Percentiles rank a stretch among this genome's conserved stretches.
phyloP scores from a whole-genome alignment of 108 stramenopile species.

The Cyclotella cryptica region DNA sequence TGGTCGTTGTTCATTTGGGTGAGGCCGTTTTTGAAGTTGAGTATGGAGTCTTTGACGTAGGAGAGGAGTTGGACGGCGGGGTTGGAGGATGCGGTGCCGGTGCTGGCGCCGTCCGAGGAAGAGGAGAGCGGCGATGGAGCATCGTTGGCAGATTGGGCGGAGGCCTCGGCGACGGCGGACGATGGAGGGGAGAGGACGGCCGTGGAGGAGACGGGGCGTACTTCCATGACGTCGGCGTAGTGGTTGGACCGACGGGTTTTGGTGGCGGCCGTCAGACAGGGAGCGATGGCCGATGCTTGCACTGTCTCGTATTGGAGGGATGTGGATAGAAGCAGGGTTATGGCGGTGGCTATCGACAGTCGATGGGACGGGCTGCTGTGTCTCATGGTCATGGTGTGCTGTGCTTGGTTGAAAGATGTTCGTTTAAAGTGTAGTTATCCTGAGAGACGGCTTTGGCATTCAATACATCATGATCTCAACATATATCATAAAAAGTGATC shows the following conservation, averaged over 20 bases:
- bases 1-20: slow-evolving; percentile 70
- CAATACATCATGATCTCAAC: too few species aligned
- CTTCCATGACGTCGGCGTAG: neutral
- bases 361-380: neutral
- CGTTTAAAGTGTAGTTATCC: too few species aligned
- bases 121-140: too few species aligned
- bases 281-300: slow-evolving; percentile 14
- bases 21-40: slow-evolving; percentile 65
- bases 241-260: neutral
- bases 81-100: slow-evolving; percentile 43
- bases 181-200: neutral
- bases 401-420: too few species aligned
- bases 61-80: slow-evolving; percentile 60
- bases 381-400: neutral
- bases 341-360: neutral
- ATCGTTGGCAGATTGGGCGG: too few species aligned
- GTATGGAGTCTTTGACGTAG: slow-evolving; percentile 76
- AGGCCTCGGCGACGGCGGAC: too few species aligned
- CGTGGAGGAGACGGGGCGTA: neutral
- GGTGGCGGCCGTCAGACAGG: slow-evolving; percentile 7
- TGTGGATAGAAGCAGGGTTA: neutral
- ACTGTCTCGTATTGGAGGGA: neutral
- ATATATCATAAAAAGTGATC: too few species aligned
- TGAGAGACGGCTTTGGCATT: too few species aligned
- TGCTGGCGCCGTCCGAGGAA: neutral